Evolutionary conservation across 352 stramenopile genomes (phyloP).

Genomic region (Phytophthora palmivora): DNA sequence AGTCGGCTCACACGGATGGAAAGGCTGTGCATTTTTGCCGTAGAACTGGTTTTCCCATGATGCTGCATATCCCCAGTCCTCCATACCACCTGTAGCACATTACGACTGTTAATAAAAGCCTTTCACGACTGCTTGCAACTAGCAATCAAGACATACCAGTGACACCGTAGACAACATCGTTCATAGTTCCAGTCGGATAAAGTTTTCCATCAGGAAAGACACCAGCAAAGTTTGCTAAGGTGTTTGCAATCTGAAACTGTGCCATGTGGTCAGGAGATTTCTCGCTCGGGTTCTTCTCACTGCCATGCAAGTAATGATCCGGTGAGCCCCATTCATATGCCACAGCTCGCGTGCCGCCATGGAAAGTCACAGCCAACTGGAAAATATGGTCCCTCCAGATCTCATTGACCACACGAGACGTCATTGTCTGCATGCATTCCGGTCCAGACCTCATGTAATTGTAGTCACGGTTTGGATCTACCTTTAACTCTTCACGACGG

Average conservation of each 20-base stretch:
- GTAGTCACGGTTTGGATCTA: constrained; percentile 99
- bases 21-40: constrained; percentile 47
- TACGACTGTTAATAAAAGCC: background rate
- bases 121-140: background rate
- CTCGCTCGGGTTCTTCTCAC: constrained; percentile 57
- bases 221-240: constrained; percentile 76
- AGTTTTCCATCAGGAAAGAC: constrained; percentile 70
- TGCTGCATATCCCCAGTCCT: constrained; percentile 97
- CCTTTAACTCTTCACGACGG: constrained; percentile 75
- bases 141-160: constrained; percentile 42
- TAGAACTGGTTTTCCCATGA: constrained; percentile 86
- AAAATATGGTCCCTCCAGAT: constrained; percentile 97
- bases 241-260: constrained; percentile 66
- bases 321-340: constrained; percentile 98
- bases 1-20: constrained; percentile 81
- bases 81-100: constrained; percentile 89
- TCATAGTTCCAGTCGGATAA: constrained; percentile 93
- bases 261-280: constrained; percentile 83
- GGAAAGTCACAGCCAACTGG: constrained; percentile 97
- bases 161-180: constrained; percentile 97
- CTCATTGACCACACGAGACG: constrained; percentile 96
- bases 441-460: constrained; percentile 91
- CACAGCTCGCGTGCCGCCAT: constrained; percentile 97
- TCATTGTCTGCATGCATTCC: constrained; percentile 96
- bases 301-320: constrained; percentile 77